phyloP scores from a whole-genome alignment of 768 basidiomycete species.

The Russula abietina region DNA sequence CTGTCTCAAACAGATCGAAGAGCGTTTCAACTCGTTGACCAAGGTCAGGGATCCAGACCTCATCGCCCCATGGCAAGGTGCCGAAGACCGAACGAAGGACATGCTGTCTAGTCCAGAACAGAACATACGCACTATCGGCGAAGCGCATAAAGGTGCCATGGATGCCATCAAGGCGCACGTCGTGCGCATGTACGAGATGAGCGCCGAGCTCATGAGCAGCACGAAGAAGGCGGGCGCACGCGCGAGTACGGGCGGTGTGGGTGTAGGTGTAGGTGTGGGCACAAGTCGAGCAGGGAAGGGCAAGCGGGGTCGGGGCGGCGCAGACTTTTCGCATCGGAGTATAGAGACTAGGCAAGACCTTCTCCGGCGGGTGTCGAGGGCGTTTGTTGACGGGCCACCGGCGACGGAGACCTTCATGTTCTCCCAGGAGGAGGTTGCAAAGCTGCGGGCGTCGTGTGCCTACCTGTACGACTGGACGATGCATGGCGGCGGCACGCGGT shows the following conservation, averaged over 20 bases:
- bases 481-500: slow-evolving; percentile 29
- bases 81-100: slow-evolving; percentile 25
- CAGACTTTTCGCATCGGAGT: slow-evolving; percentile 34
- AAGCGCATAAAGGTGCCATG: slow-evolving; percentile 21
- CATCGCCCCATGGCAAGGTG: slow-evolving; percentile 36
- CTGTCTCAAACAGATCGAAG: slow-evolving; percentile 30
- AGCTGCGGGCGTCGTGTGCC: slow-evolving; percentile 47
- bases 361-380: slow-evolving; percentile 39
- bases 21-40: slow-evolving; percentile 25
- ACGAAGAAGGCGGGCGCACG: no score
- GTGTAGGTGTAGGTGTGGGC: no score
- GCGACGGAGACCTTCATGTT: slow-evolving; percentile 25
- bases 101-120: slow-evolving; percentile 40
- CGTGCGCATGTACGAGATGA: not conserved
- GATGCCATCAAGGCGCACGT: slow-evolving; percentile 14
- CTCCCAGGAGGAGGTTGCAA: slow-evolving; percentile 32
- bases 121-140: slow-evolving; percentile 26
- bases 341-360: slow-evolving; percentile 47
- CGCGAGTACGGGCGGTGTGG: not conserved
- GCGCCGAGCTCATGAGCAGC: not conserved
- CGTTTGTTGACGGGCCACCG: slow-evolving; percentile 36
- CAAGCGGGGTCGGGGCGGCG: not conserved
- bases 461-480: slow-evolving; percentile 37
- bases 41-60: slow-evolving; percentile 29
- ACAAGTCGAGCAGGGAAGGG: no score